Evolutionary conservation across 2,329 filamentous ascomycete genomes (phyloP), one percentile per base, ranked within the genome.

Genomic region (Fonsecaea pedrosoi): DNA sequence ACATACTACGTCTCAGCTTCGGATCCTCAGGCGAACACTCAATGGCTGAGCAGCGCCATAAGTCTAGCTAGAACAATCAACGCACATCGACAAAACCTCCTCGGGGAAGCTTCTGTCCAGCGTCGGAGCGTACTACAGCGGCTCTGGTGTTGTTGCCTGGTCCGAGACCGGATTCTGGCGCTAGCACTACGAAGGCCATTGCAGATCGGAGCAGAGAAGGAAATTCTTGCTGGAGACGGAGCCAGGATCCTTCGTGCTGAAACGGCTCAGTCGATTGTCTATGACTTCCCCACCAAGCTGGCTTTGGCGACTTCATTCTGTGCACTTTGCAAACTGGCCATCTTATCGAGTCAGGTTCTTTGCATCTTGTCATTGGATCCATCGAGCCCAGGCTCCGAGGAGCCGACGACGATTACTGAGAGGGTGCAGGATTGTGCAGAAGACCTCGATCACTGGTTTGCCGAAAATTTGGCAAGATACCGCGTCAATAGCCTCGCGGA

Each of bases 31-130:
- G 13, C 45, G 15, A 59, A 59, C 34, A 59, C n/a, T 45, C 30
- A 38, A n/a, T 59, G 56, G 35, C n/a, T 59, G 8, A 59, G 56
- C 56, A 59, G 45, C 25, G 56, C 56, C 34, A 59, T 59, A 37
- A 42, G n/a, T 40, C n/a, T 59, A 21, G 56, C 34, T 25, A 59
- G 15, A 42, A 30, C 21, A 45, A 37, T n/a, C 37, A 21, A 40
- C 7, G 37, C 30, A 10, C 34, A 59, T 45, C 56, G 40, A 25
- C 13, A n/a, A 13, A 0, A 45, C 6, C 7, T 15, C 21, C 15
- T 45, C n/a, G 18, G 30, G 10, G 45, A 15, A 40, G 30, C 35
- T 21, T 30, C 35, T 25, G 25, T 42, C 15, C 25, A 18, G 30
- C 15, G 56, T 9, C n/a, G 34, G 34, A 45, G 15, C 15, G n/a